Conservation (phyloP, 306 rosid genomes). For the Psophocarpus tetragonolobus region DNA sequence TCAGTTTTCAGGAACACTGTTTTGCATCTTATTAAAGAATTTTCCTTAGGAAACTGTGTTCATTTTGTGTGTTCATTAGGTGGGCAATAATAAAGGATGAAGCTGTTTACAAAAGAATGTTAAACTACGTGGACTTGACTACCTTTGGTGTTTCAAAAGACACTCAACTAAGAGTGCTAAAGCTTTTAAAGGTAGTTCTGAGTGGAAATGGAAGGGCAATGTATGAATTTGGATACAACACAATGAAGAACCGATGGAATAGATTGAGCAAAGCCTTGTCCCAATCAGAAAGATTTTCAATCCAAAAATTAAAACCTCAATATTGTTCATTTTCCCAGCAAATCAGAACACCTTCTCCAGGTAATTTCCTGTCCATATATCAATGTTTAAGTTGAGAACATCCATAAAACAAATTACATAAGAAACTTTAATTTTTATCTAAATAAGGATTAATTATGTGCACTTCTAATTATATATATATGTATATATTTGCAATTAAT, state of each 20-base stretch:
- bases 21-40: neutral
- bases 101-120: conserved; percentile 44
- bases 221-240: conserved; percentile 43
- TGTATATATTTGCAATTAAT: too few species aligned
- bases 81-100: conserved; percentile 62
- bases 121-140: conserved; percentile 8
- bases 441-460: too few species aligned
- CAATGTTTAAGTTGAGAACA: neutral
- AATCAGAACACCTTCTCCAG: conserved; percentile 49
- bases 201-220: conserved; percentile 31
- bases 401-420: neutral
- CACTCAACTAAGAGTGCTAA: conserved; percentile 50
- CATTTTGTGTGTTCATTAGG: conserved; percentile 33
- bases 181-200: conserved; percentile 41
- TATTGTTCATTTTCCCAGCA: conserved; percentile 38
- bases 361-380: conserved; percentile 1
- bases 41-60: too few species aligned
- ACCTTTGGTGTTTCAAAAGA: conserved; percentile 46
- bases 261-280: conserved; percentile 32
- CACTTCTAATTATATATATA: too few species aligned
- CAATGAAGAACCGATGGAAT: conserved; percentile 43
- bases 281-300: conserved; percentile 41
- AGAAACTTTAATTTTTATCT: too few species aligned
- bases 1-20: neutral
- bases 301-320: conserved; percentile 36